A percentile compares a stretch with the other conserved stretches of the same genome.
These are phyloP conservation scores for Stachybotrys echinatus DNA, from an alignment of 2,329 filamentous ascomycete species.

Conservation along the genomic window DNA sequence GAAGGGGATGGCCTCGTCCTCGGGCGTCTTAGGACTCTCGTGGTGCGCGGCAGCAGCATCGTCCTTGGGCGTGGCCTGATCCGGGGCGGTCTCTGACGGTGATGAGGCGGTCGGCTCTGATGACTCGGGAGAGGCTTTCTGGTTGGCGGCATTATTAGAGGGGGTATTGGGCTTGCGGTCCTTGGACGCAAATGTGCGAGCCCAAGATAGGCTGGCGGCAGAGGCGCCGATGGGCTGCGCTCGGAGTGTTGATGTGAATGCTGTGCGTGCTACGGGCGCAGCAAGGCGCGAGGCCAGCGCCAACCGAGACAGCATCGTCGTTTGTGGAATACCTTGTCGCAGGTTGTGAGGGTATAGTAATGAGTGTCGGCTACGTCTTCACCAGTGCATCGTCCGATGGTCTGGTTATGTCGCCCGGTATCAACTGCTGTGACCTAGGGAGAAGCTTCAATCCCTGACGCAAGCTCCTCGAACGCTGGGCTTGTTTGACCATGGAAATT, in stretches of 20 bases:
- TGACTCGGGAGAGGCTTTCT: constrained; percentile 9
- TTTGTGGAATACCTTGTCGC: too few species aligned
- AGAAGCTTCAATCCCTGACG: background rate
- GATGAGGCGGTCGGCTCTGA: constrained; percentile 1
- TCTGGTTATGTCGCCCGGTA: background rate
- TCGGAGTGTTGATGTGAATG: constrained; percentile 14
- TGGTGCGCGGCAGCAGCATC: constrained; percentile 13
- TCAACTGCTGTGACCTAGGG: background rate
- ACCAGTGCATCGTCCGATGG: background rate
- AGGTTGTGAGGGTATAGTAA: background rate
- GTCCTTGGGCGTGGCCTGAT: constrained; percentile 11
- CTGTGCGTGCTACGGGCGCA: constrained; percentile 12
- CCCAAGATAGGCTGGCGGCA: constrained; percentile 17
- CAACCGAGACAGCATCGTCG: constrained; percentile 35
- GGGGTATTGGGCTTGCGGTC: constrained; percentile 10
- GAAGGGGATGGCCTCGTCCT: constrained; percentile 42
- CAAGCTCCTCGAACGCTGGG: background rate
- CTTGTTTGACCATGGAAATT: constrained; percentile 13
- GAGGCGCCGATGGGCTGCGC: constrained; percentile 11
- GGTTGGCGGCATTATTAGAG: constrained; percentile 8
- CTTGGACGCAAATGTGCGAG: constrained; percentile 21
- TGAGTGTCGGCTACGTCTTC: background rate
- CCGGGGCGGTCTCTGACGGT: constrained; percentile 11
- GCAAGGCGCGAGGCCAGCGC: constrained; percentile 24
- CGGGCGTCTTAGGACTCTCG: constrained; percentile 27